A percentile compares a stretch with the other conserved stretches of the same genome.
Conservation (phyloP, 2,329 filamentous ascomycete species). For the Exophiala phaeomuriformis region DNA sequence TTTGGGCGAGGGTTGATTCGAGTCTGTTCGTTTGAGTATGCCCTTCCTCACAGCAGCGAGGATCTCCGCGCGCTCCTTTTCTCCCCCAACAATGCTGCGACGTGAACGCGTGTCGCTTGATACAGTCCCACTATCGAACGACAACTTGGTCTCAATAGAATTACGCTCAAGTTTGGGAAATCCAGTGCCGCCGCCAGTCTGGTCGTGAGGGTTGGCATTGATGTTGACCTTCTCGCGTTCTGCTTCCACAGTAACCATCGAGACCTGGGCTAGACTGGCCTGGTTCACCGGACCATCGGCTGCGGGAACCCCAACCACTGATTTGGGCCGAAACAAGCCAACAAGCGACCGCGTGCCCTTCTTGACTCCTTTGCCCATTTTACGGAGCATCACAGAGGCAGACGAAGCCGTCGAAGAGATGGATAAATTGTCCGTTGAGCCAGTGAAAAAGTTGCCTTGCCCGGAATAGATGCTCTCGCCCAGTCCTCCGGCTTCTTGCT, state of each 20-base stretch:
- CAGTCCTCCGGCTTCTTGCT: constrained; percentile 85
- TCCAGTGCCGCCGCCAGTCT: constrained; percentile 64
- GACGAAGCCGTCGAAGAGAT: constrained; percentile 45
- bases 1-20: constrained; percentile 62
- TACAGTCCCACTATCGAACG: constrained; percentile 30
- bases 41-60: constrained; percentile 89
- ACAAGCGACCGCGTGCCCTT: constrained; percentile 84
- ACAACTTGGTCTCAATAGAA: constrained; percentile 59
- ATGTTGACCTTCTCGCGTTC: constrained; percentile 79
- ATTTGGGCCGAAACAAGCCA: constrained; percentile 91
- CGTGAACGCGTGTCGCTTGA: constrained; percentile 51
- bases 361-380: constrained; percentile 99
- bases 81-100: constrained; percentile 85
- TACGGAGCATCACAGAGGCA: constrained; percentile 58
- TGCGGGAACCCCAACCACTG: constrained; percentile 67
- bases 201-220: constrained; percentile 57
- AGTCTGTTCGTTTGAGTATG: constrained; percentile 75
- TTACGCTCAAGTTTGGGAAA: constrained; percentile 81
- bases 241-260: constrained; percentile 92
- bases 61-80: constrained; percentile 83
- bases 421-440: constrained; percentile 83
- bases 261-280: constrained; percentile 73
- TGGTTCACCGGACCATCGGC: constrained; percentile 59
- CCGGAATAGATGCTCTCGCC: constrained; percentile 91
- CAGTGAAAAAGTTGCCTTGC: constrained; percentile 72